phyloP scores from a whole-genome alignment of 306 rosid genomes.

The Gastrolobium villosum region DNA sequence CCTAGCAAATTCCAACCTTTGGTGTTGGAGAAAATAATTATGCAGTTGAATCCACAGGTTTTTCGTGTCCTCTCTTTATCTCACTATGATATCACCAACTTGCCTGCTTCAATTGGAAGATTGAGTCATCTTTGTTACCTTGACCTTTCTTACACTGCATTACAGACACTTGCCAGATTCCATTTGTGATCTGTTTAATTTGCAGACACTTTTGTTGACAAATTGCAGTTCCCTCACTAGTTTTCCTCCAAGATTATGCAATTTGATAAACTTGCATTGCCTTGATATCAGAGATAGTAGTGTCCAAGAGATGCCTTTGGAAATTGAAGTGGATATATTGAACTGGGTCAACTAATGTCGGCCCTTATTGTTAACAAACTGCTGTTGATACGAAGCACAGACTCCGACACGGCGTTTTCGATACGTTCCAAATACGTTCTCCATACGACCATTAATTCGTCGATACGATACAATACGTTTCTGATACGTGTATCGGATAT shows the following conservation, averaged over 20 bases:
- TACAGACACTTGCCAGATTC: slow-evolving; percentile 45
- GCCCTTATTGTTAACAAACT: too few relatives aligned
- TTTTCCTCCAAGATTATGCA: slow-evolving; percentile 25
- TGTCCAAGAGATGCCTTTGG: slow-evolving; percentile 51
- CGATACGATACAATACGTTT: too few relatives aligned
- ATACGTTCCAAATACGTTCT: too few relatives aligned
- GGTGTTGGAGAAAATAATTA: background rate
- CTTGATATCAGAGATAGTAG: slow-evolving; percentile 36
- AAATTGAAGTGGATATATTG: too few relatives aligned
- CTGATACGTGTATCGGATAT: too few relatives aligned
- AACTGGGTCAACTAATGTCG: too few relatives aligned
- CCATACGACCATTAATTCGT: too few relatives aligned
- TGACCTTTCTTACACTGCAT: slow-evolving; percentile 29
- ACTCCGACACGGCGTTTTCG: too few relatives aligned
- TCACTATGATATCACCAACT: background rate
- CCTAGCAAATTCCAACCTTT: background rate
- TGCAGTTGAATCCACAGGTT: background rate
- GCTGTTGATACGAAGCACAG: too few relatives aligned
- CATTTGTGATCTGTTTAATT: slow-evolving; percentile 36
- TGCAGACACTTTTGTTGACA: slow-evolving; percentile 48
- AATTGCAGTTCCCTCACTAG: slow-evolving; percentile 21
- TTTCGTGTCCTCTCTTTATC: slow-evolving; percentile 39
- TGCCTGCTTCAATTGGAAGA: slow-evolving; percentile 44
- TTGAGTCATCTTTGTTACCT: slow-evolving; percentile 51
- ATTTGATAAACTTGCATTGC: slow-evolving; percentile 35